Base-by-base conservation (phyloP, 495 filamentous ascomycete species). In the Penicillium pulvis region DNA sequence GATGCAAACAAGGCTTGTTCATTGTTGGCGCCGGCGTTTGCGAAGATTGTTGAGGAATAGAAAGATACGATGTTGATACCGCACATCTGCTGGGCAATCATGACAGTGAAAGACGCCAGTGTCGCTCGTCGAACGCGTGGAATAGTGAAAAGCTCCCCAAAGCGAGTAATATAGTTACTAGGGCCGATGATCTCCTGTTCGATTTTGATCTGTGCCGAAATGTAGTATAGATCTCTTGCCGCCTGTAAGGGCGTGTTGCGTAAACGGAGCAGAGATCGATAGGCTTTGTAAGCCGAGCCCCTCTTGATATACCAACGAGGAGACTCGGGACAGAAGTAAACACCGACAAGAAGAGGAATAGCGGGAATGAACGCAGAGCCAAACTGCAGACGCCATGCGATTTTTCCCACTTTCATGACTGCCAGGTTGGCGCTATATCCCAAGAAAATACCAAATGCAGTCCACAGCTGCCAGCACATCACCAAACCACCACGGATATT, bases 51-150 rank as follows among this genome's bases (percentile, higher is more conserved):
- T 1, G 85, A 86, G 0, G 84, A 87, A 73, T 94, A 96, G 78
- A 94, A 94, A 10, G 91, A 87, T 31, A 93, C 89, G 68, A 93
- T 89, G 73, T 69, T 69, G 30, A 69, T 90, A 57, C 90, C 90
- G 67, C 90, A 94, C 87, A 95, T 90, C 74, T 96, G 91, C 76
- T 94, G 89, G 7, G 84, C 86, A 61, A 90, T 80, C 84, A 90
- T 90, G 52, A 91, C 87, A 4, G 81, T 77, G 57, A 77, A 80
- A 0, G 83, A 85, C 35, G 87, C 88, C 23, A 85, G 76, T 20
- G 83, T 89, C 11, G 87, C 86, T 55, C 88, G 82, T 36, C 87
- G 81, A 51, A 89, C 75, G 19, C 87, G 85, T 17, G 87, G 87
- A 56, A 90, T 83, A 9, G 84, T 85, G 64, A 91, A 90, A 8